Conservation (phyloP, 2,329 filamentous ascomycete genomes). For the Mycosphaerella sp. region DNA sequence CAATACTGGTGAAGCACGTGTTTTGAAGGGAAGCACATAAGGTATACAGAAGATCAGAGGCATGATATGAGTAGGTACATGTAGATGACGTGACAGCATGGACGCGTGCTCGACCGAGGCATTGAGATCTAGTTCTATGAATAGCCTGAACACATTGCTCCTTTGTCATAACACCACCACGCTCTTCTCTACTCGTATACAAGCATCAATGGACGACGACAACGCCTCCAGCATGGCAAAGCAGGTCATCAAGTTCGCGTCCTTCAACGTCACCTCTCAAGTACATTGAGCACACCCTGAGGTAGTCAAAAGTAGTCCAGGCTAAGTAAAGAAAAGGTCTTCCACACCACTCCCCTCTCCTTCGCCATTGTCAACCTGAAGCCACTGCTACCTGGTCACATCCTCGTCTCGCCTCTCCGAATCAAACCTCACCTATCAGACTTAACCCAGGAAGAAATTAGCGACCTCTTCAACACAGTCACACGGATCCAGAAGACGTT, state of each 20-base stretch:
- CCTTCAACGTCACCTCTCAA: constrained; percentile 43
- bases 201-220: not conserved
- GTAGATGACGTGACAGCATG: not conserved
- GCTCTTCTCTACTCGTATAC: not conserved
- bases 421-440: constrained; percentile 65
- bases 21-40: not conserved
- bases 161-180: too few relatives aligned
- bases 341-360: constrained; percentile 70
- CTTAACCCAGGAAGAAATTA: constrained; percentile 64
- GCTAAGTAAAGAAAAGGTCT: constrained; percentile 57
- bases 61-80: not conserved
- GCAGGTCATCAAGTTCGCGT: constrained; percentile 40
- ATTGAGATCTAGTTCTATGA: too few relatives aligned
- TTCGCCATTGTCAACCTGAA: constrained; percentile 95
- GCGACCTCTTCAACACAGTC: constrained; percentile 81
- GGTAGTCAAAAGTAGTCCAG: constrained; percentile 6
- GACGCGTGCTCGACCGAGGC: not conserved
- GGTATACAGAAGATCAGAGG: not conserved
- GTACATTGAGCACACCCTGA: constrained; percentile 24
- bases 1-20: not conserved
- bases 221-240: not conserved
- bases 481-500: constrained; percentile 68
- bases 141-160: too few relatives aligned
- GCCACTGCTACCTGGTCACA: constrained; percentile 85
- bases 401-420: constrained; percentile 74